These are phyloP conservation scores for Stephanodiscus minutulus DNA, from an alignment of 108 stramenopile genomes.

Conservation along the genomic window DNA sequence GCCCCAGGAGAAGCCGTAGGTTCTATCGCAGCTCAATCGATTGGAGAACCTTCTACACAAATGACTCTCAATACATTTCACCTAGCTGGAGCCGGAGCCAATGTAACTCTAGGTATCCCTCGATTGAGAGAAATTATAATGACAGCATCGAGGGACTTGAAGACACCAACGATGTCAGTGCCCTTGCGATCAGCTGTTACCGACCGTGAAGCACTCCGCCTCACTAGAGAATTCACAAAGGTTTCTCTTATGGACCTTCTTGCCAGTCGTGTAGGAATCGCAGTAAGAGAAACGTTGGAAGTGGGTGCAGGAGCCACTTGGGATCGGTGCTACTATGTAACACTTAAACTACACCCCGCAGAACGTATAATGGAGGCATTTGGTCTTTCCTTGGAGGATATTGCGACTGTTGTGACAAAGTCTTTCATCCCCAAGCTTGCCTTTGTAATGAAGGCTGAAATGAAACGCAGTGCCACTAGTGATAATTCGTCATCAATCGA, in stretches of 20 bases:
- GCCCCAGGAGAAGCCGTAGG: conserved; percentile 99
- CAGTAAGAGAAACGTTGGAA: conserved; percentile 71
- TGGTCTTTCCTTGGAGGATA: conserved; percentile 81
- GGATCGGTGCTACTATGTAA: conserved; percentile 84
- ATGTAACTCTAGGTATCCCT: conserved; percentile 99
- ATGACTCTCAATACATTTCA: conserved; percentile 99
- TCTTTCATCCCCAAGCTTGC: conserved; percentile 80
- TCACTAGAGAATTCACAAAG: conserved; percentile 80
- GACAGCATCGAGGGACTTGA: conserved; percentile 94
- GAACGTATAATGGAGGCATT: conserved; percentile 90
- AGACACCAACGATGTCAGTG: conserved; percentile 97
- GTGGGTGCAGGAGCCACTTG: conserved; percentile 65
- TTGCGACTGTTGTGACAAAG: conserved; percentile 71
- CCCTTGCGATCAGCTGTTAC: conserved; percentile 69
- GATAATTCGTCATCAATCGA: conserved; percentile 59
- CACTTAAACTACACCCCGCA: conserved; percentile 81
- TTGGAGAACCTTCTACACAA: conserved; percentile 99
- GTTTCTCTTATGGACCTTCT: conserved; percentile 89
- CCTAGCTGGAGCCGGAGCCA: conserved; percentile 98
- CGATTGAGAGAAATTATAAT: conserved; percentile 99
- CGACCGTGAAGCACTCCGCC: conserved; percentile 60
- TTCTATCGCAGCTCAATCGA: conserved; percentile 94
- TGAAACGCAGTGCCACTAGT: conserved; percentile 59
- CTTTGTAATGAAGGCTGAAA: conserved; percentile 80
- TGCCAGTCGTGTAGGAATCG: conserved; percentile 71